Conservation (phyloP, 768 basidiomycete species). For the Cubamyces lactineus region DNA sequence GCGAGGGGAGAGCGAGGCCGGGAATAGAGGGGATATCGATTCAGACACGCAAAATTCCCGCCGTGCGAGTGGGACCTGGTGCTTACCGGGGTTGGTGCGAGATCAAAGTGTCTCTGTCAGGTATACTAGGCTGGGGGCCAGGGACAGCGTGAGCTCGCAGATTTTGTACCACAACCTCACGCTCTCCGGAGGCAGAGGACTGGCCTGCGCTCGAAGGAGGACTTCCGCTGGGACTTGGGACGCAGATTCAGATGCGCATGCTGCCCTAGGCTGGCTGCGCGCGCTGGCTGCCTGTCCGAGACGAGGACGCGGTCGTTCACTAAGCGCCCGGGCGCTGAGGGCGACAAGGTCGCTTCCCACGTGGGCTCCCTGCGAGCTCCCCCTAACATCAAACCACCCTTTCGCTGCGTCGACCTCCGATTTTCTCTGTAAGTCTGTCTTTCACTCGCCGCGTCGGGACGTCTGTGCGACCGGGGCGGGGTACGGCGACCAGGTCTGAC, state of each 20-base stretch:
- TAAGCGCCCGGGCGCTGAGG: conserved; percentile 19
- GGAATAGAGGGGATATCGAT: too few relatives aligned
- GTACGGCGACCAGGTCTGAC: not conserved
- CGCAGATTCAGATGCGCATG: not conserved
- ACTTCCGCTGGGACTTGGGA: not conserved
- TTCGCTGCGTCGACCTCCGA: not conserved
- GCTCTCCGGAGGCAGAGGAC: not conserved
- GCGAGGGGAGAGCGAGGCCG: too few relatives aligned
- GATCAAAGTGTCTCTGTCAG: too few relatives aligned
- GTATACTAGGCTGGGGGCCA: not conserved
- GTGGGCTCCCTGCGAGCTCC: conserved; percentile 24
- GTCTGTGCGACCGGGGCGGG: not conserved
- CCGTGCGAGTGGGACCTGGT: too few relatives aligned
- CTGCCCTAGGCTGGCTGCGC: not conserved
- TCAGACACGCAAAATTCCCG: too few relatives aligned
- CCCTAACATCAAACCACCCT: conserved; percentile 25
- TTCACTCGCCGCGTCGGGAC: not conserved
- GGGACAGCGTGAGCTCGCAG: not conserved
- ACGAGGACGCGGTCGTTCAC: conserved; percentile 4
- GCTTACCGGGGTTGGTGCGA: too few relatives aligned
- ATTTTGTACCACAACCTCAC: conserved; percentile 9
- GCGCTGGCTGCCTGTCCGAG: not conserved
- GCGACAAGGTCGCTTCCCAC: conserved; percentile 19
- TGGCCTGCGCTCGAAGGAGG: not conserved
- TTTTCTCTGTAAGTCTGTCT: conserved; percentile 8